Evolutionary conservation across 495 filamentous ascomycete species (phyloP).

Genomic region (Amphirosellinia nigrospora): DNA sequence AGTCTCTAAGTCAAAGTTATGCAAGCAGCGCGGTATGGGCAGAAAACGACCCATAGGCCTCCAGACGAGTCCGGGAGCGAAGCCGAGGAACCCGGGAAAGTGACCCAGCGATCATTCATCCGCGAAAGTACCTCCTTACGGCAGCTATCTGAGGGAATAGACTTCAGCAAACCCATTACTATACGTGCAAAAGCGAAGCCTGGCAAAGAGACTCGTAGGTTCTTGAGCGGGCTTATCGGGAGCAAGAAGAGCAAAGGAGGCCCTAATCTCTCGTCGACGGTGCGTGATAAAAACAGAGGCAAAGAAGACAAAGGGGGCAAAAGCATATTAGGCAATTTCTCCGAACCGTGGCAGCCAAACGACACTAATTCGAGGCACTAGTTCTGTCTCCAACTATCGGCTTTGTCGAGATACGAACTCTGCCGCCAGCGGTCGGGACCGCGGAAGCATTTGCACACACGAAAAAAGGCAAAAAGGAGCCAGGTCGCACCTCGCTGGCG

Average conservation of each 20-base stretch:
- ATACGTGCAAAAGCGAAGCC: constrained; percentile 45
- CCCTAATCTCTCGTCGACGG: constrained; percentile 31
- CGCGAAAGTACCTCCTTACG: constrained; percentile 48
- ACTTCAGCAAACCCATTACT: constrained; percentile 43
- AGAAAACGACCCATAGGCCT: constrained; percentile 45
- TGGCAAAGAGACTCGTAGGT: constrained; percentile 50
- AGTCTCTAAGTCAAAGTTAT: constrained; percentile 43
- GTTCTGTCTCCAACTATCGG: constrained; percentile 31
- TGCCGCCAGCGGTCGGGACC: constrained; percentile 1
- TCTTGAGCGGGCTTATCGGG: constrained; percentile 55
- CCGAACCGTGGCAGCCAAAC: constrained; percentile 38
- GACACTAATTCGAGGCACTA: constrained; percentile 41
- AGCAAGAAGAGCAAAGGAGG: constrained; percentile 45
- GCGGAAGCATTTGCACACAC: constrained; percentile 1
- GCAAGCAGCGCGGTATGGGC: constrained; percentile 41
- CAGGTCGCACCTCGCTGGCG: neutral
- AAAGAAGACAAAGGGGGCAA: constrained; percentile 42
- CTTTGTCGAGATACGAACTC: constrained; percentile 9
- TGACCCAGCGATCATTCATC: constrained; percentile 51
- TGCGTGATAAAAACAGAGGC: constrained; percentile 40
- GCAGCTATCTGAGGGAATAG: constrained; percentile 46
- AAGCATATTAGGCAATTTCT: constrained; percentile 39
- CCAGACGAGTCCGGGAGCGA: constrained; percentile 58
- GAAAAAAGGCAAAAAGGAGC: neutral
- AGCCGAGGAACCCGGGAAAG: constrained; percentile 49